Percentiles rank a stretch among this genome's conserved stretches.
phyloP scores from a whole-genome alignment of 202 grass and related monocot genomes.

The Eragrostis tef region DNA sequence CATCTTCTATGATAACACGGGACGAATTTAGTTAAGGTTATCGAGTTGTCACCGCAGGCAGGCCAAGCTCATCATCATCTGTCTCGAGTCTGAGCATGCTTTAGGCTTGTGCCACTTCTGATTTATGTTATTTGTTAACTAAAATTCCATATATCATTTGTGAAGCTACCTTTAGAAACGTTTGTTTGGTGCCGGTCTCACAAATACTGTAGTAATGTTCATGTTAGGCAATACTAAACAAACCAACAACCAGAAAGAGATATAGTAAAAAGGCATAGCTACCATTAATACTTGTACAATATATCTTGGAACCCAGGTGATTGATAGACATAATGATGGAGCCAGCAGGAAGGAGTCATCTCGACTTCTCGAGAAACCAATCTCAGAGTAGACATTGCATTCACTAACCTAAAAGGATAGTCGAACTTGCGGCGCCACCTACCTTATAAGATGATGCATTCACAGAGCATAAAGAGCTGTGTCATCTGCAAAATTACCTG shows the following conservation, averaged over 20 bases:
- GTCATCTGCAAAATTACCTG: not conserved
- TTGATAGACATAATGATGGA: not conserved
- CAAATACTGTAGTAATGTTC: not conserved
- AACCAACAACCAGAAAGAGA: not conserved
- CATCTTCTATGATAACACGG: not conserved
- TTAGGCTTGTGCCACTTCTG: not conserved
- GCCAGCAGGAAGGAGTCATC: not conserved
- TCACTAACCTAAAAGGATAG: not conserved
- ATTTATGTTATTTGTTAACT: not conserved
- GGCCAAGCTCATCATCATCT: not conserved
- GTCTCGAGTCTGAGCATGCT: not conserved
- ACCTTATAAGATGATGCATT: not conserved
- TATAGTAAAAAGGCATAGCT: not conserved
- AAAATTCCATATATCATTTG: not conserved
- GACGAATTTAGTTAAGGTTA: not conserved
- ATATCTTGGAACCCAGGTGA: constrained; percentile 7
- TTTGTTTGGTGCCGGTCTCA: not conserved
- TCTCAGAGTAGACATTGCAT: constrained; percentile 16
- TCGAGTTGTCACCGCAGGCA: not conserved
- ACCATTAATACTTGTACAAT: not conserved
- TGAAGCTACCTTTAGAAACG: not conserved
- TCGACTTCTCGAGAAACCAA: not conserved
- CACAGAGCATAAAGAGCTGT: not conserved
- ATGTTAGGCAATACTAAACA: constrained; percentile 16
- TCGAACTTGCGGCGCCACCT: constrained; percentile 7